Conservation (phyloP, 495 filamentous ascomycete genomes). For the Xylaria curta region DNA sequence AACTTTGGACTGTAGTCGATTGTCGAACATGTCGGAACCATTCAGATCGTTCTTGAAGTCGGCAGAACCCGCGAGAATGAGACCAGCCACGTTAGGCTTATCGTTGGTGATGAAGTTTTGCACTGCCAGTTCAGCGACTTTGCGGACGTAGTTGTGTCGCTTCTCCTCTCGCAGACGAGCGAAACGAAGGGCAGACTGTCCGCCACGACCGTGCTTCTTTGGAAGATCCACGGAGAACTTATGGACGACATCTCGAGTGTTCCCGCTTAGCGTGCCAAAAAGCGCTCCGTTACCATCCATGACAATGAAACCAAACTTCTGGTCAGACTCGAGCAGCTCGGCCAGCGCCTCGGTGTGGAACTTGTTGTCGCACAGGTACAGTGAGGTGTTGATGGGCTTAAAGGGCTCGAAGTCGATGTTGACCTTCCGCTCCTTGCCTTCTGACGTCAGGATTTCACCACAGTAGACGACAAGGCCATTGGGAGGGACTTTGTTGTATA, state of each 20-base stretch:
- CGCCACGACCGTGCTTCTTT: constrained; percentile 99
- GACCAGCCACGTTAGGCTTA: constrained; percentile 94
- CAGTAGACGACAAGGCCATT: constrained; percentile 99
- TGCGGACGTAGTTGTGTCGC: constrained; percentile 98
- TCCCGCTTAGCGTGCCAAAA: constrained; percentile 94
- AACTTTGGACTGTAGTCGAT: constrained; percentile 87
- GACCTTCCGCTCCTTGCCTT: constrained; percentile 98
- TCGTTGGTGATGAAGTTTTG: constrained; percentile 98
- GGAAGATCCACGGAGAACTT: constrained; percentile 97
- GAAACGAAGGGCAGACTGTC: constrained; percentile 98
- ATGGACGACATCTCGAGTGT: constrained; percentile 95
- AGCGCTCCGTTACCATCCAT: constrained; percentile 99
- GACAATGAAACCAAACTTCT: constrained; percentile 98
- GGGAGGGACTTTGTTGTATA: constrained; percentile 97
- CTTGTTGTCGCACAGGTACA: constrained; percentile 99
- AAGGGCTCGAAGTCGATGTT: constrained; percentile 99
- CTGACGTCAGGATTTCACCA: constrained; percentile 98
- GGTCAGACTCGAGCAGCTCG: constrained; percentile 95
- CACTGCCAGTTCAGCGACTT: constrained; percentile 95
- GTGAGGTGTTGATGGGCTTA: constrained; percentile 99
- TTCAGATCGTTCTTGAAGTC: constrained; percentile 99
- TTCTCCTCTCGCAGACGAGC: constrained; percentile 99
- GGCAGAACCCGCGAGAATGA: constrained; percentile 94
- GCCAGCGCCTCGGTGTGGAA: constrained; percentile 98
- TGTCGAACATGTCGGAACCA: constrained; percentile 96